Evolutionary conservation across 192 early-diverging fungal species (phyloP).

Genomic region (Coemansia sp.): DNA sequence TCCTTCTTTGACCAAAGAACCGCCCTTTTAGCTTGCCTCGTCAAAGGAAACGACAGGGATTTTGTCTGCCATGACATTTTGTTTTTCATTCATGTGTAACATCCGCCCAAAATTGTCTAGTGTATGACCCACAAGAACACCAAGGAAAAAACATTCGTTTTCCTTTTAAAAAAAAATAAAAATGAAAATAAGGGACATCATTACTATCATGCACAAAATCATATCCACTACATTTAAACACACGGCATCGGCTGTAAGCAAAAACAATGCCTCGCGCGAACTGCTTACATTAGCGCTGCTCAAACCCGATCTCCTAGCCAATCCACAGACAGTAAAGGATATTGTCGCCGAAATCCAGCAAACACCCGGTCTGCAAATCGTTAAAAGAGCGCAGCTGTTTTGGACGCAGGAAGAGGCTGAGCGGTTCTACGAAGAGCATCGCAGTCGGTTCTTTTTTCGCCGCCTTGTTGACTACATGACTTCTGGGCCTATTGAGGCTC

Average conservation of each 20-base stretch:
- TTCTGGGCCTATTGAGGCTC: slow-evolving; percentile 64
- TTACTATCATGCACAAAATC: no score
- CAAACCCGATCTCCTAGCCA: slow-evolving; percentile 74
- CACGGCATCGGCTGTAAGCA: no score
- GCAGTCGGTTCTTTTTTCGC: slow-evolving; percentile 68
- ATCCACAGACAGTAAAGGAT: slow-evolving; percentile 45
- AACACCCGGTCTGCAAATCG: slow-evolving; percentile 41
- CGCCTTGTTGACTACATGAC: slow-evolving; percentile 77
- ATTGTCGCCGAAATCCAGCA: slow-evolving; percentile 53
- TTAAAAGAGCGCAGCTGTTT: slow-evolving; percentile 42
- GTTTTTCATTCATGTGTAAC: no score
- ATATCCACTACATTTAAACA: not conserved
- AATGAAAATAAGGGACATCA: no score
- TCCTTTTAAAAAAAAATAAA: no score
- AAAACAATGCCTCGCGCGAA: not conserved
- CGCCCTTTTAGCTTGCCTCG: no score
- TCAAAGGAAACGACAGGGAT: no score
- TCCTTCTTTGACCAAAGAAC: no score
- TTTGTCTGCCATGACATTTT: no score
- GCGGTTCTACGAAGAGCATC: slow-evolving; percentile 70
- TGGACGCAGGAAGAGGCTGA: slow-evolving; percentile 64
- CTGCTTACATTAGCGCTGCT: slow-evolving; percentile 69
- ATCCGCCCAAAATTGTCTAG: no score
- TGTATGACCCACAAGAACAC: no score
- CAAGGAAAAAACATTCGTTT: no score